These are phyloP conservation scores for Chionographis japonica DNA, from an alignment of 106 monocot species.

Conservation along the genomic window DNA sequence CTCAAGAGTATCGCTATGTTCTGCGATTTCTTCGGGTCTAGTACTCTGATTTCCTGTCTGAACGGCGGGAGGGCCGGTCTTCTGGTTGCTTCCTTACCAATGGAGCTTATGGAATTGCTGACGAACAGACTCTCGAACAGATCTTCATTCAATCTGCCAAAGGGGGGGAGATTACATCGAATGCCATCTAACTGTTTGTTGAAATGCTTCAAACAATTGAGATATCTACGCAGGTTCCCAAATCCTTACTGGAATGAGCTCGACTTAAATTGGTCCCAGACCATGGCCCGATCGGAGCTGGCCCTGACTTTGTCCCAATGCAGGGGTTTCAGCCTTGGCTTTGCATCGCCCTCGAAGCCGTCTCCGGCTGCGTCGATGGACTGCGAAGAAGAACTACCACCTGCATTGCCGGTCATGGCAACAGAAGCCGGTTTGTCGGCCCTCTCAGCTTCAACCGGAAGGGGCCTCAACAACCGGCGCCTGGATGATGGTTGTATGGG, in stretches of 20 bases:
- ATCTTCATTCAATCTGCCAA: constrained; percentile 48
- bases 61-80: constrained; percentile 16
- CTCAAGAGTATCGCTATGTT: constrained; percentile 71
- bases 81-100: constrained; percentile 18
- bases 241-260: constrained; percentile 41
- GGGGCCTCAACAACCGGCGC: constrained; percentile 26
- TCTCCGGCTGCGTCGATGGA: neutral
- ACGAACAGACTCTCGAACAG: constrained; percentile 40
- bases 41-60: constrained; percentile 55
- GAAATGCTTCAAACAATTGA: neutral
- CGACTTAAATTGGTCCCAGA: constrained; percentile 43
- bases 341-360: neutral
- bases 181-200: neutral
- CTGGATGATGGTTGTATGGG: constrained; percentile 15
- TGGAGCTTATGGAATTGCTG: constrained; percentile 19
- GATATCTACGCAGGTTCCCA: neutral
- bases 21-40: constrained; percentile 80
- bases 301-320: constrained; percentile 45
- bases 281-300: constrained; percentile 36
- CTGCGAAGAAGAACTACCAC: neutral
- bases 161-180: no score
- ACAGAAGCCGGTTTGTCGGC: neutral
- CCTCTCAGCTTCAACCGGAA: neutral
- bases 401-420: constrained; percentile 5
- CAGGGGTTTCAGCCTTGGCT: constrained; percentile 33